phyloP scores from a whole-genome alignment of 139 green algal species.

The Auxenochlorella pyrenoidosa region DNA sequence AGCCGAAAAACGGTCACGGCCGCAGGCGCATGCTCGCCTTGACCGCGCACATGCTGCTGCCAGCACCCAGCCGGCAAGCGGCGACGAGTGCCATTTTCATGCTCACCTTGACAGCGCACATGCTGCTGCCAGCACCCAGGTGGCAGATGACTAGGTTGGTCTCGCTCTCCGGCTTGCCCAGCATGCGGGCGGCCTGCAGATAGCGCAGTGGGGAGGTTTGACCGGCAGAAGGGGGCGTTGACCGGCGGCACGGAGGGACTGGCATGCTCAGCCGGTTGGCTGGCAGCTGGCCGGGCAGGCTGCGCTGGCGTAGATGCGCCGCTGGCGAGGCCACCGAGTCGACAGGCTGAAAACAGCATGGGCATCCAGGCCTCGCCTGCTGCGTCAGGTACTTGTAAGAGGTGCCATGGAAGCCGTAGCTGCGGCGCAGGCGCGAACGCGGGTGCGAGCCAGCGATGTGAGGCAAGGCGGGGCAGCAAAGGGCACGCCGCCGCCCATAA shows the following conservation, averaged over 20 bases:
- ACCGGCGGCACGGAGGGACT: no score
- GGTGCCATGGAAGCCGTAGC: conserved; percentile 93
- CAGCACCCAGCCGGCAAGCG: not conserved
- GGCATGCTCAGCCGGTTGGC: no score
- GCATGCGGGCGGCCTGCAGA: conserved; percentile 37
- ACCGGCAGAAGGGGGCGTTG: no score
- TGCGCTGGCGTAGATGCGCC: no score
- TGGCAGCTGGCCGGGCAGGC: no score
- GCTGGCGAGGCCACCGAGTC: no score
- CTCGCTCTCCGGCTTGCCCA: conserved; percentile 61
- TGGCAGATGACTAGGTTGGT: conserved; percentile 34
- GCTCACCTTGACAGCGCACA: conserved; percentile 70
- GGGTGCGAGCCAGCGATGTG: not conserved
- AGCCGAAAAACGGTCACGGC: no score
- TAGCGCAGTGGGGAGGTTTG: no score
- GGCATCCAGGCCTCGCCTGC: not conserved
- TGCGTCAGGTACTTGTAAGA: conserved; percentile 81
- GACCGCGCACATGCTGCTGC: no score
- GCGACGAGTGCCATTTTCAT: not conserved
- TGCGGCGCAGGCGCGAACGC: not conserved
- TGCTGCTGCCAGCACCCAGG: conserved; percentile 74
- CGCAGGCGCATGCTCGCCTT: no score
- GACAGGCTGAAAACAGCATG: not conserved
- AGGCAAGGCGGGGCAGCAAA: no score
- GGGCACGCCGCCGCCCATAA: no score